Base-by-base conservation (phyloP, 305 asterid species). In the Striga hermonthica region DNA sequence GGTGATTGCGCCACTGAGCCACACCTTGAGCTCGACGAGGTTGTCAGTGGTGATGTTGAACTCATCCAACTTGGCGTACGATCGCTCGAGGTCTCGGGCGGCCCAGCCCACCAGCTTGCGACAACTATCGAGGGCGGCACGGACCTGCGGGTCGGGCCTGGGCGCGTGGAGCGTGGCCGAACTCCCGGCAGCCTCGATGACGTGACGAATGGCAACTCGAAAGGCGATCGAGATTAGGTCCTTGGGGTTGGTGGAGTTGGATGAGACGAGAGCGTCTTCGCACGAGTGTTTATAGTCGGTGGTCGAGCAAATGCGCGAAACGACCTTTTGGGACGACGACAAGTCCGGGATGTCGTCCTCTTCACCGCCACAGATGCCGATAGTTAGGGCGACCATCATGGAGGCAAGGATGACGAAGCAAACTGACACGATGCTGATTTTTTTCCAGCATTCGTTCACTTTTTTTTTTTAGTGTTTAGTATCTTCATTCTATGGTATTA, bases 1-100 rank as follows among this genome's bases (percentile, higher is more conserved):
- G 0, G 94, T 86, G 45, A 86, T 69, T 15, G 90, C 84, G 7
- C 87, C 94, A 39, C 90, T 84, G 40, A 86, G 79, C 94, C 94
- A 86, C 7, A 78, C 65, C 76, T 84, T 78, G 49, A 84, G 61
- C 57, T 86, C 94, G 6, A 70, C 37, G 5, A 82, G 62, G 57
- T 74, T 63, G 11, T 63, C 52, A 9, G 82, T 71, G 9, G 43
- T 38, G 7, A 76, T 59, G 47, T 84, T 83, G 5, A 86, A 80
- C 16, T 53, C 47, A 11, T 74, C 74, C 57, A 86, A 74, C 52
- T 82, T 80, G 9, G 45, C 10, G 54, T 62, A 76, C 9, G 94
- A 73, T 13, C 94, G 57, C 10, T 72, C 11, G 8, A 86, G 80
- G 64, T 86, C 94, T 1, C 65, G 16, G 10, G 78, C 14, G 10